Percentiles rank a stretch among this genome's conserved stretches.
phyloP scores from a whole-genome alignment of 768 basidiomycete genomes.

The Daedaleopsis sinensis region DNA sequence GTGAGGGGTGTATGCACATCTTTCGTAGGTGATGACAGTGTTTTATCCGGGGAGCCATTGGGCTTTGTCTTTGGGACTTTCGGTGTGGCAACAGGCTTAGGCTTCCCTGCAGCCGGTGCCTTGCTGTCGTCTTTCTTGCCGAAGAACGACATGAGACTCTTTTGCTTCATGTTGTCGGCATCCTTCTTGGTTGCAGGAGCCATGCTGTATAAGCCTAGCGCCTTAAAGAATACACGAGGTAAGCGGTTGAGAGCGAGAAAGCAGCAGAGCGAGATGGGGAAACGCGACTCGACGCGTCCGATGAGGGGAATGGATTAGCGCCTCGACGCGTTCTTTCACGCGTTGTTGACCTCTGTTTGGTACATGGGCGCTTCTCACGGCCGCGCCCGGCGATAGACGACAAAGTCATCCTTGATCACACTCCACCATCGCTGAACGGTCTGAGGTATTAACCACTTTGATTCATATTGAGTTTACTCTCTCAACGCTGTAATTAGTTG shows the following conservation, averaged over 20 bases:
- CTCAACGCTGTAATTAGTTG: neutral
- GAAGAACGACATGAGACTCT: slow-evolving; percentile 75
- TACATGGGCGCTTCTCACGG: neutral
- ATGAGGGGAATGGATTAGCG: neutral
- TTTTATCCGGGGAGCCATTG: neutral
- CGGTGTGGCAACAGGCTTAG: slow-evolving; percentile 12
- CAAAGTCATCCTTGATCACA: too few relatives aligned
- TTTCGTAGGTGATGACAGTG: slow-evolving; percentile 21
- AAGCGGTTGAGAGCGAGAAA: neutral
- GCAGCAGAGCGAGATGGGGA: neutral
- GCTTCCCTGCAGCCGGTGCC: slow-evolving; percentile 1
- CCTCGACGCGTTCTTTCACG: slow-evolving; percentile 13
- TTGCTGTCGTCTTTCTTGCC: slow-evolving; percentile 29
- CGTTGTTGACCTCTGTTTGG: slow-evolving; percentile 18
- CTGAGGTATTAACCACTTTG: too few relatives aligned
- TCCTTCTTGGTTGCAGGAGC: neutral
- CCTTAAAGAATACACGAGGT: neutral
- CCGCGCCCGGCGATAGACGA: too few relatives aligned
- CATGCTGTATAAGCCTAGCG: neutral
- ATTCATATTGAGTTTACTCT: too few relatives aligned
- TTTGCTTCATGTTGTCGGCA: slow-evolving; percentile 57
- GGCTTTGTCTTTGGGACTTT: slow-evolving; percentile 7
- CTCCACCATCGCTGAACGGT: too few relatives aligned
- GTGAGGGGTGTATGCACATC: slow-evolving; percentile 22
- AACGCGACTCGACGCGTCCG: slow-evolving; percentile 2